Evolutionary conservation across 345 rosid genomes (phyloP), one percentile per base, ranked within the genome.

Genomic region (Draba incana): DNA sequence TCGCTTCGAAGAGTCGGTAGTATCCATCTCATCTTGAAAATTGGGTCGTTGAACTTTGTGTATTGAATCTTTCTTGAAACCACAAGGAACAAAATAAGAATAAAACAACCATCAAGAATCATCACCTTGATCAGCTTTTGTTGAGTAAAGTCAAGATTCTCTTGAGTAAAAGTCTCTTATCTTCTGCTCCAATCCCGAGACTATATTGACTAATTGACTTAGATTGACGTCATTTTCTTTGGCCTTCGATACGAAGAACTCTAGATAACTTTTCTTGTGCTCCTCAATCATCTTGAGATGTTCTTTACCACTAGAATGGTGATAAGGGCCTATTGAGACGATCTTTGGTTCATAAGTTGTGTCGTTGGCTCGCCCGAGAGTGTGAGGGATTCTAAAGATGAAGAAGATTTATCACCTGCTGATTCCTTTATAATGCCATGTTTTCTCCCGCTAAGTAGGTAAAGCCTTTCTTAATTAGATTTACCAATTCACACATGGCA

Each of bases 81-180:
- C 23, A 78, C 75, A 42, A 82, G 75, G 47, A 83, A 78, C 66
- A 87, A 65, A 52, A 74, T 77, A 11, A 87, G 78, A 20, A 84
- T 72, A 64, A 87, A 87, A 31, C 92, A 87, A 5, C 87, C 83
- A 33, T 86, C 88, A 15, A 79, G 81, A 49, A 82, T 55, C 81
- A 82, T 81, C 83, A 84, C 76, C 57, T 79, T 64, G 0, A 81
- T 27, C 1, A 86, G 54, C 13, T 73, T 64, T 1, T 30, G 11
- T 47, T 55, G 61, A 16, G n/a, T 31, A 10, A 53, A 27, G 1
- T 35, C 5, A 8, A 69, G 58, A 3, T 27, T 39, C 64, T 78
- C 85, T 0, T n/a, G 79, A 78, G 28, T 82, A 82, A 24, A 76
- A 82, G 38, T n/a, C 71, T 23, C 84, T 58, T 2, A 79, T 79